phyloP scores from a whole-genome alignment of 495 filamentous ascomycete species.

The Xylaria curta region DNA sequence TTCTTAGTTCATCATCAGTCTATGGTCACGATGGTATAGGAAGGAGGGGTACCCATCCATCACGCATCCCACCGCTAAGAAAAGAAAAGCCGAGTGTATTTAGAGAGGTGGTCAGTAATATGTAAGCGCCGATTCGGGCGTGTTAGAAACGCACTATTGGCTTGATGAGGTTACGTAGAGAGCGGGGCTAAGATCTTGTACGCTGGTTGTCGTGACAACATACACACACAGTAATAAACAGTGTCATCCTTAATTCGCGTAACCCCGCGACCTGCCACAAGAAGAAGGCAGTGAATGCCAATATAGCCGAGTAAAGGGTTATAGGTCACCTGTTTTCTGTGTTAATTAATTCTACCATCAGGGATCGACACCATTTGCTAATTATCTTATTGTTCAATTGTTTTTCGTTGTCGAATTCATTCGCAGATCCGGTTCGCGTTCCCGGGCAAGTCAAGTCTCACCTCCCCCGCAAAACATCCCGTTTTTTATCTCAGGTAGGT shows the following conservation, averaged over 20 bases:
- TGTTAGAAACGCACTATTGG: slow-evolving; percentile 9
- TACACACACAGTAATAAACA: slow-evolving; percentile 21
- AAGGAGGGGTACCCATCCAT: not conserved
- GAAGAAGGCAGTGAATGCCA: not conserved
- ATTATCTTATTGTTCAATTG: not conserved
- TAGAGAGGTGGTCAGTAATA: not conserved
- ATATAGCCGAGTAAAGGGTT: not conserved
- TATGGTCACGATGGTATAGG: not conserved
- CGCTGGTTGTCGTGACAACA: slow-evolving; percentile 24
- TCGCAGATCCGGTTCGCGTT: slow-evolving; percentile 18
- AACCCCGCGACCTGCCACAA: slow-evolving; percentile 12
- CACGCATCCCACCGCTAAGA: not conserved
- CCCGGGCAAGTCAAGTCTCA: slow-evolving; percentile 9
- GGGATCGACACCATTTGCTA: not conserved
- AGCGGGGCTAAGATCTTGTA: not conserved
- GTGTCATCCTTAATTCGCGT: not conserved
- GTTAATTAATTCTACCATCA: not conserved
- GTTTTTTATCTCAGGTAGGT: not conserved
- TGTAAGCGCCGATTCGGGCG: not conserved
- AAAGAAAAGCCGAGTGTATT: slow-evolving; percentile 2
- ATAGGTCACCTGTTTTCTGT: not conserved
- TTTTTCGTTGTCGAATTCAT: slow-evolving; percentile 4
- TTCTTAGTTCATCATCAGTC: not conserved
- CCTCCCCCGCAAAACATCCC: slow-evolving; percentile 10
- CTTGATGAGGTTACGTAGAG: not conserved